phyloP scores from a whole-genome alignment of 2,329 filamentous ascomycete species.

The Neoarthrinium moseri region DNA sequence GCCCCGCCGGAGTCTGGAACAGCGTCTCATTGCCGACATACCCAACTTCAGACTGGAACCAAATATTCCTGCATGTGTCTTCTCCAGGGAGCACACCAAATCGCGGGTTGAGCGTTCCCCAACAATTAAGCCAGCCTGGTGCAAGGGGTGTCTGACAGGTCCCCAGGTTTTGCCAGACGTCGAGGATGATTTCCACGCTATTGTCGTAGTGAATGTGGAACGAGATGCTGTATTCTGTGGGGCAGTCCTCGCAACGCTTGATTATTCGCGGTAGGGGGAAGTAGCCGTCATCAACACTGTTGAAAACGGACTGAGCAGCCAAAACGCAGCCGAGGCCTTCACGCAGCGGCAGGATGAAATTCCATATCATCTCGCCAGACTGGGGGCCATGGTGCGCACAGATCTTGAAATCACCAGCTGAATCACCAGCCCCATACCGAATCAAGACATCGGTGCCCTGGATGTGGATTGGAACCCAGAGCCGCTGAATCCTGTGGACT shows the following conservation, averaged over 20 bases:
- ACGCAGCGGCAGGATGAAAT: slow-evolving; percentile 10
- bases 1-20: slow-evolving; percentile 7
- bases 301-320: not conserved
- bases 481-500: slow-evolving; percentile 11
- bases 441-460: slow-evolving; percentile 13
- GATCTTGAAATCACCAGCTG: slow-evolving; percentile 13
- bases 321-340: slow-evolving; percentile 5
- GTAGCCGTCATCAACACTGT: not conserved
- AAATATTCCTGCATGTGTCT: not conserved
- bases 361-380: slow-evolving; percentile 11
- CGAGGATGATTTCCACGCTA: slow-evolving; percentile 11
- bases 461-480: slow-evolving; percentile 12
- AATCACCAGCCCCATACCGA: slow-evolving; percentile 11
- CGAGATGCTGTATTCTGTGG: slow-evolving; percentile 11
- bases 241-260: slow-evolving; percentile 13
- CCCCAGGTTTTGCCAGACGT: slow-evolving; percentile 14
- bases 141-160: slow-evolving; percentile 3
- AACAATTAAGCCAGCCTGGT: slow-evolving; percentile 13
- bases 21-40: slow-evolving; percentile 9
- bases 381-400: slow-evolving; percentile 9
- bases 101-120: slow-evolving; percentile 12
- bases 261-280: slow-evolving; percentile 6
- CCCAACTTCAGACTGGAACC: not conserved
- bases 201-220: slow-evolving; percentile 11
- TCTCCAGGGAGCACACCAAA: not conserved